Percentiles rank a stretch among this genome's conserved stretches.
Evolutionary conservation across 169 alveolate species (phyloP).

Genomic region (Plasmodium knowlesi): DNA sequence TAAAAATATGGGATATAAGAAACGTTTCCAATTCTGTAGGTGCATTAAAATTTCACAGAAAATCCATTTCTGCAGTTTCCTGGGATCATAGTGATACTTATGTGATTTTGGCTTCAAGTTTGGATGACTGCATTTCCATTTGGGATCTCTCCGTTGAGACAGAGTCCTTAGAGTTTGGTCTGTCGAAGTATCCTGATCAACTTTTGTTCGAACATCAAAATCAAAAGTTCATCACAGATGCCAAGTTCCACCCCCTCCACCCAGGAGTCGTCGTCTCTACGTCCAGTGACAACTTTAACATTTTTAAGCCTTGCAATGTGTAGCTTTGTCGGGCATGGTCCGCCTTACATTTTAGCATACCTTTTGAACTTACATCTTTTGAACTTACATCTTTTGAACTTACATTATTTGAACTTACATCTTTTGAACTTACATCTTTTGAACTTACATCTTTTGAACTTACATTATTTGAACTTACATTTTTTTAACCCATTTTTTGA

Average conservation of each 20-base stretch:
- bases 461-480: neutral
- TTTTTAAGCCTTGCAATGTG: constrained; percentile 80
- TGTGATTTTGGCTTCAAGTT: constrained; percentile 79
- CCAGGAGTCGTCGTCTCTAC: constrained; percentile 85
- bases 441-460: neutral
- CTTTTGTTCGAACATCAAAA: constrained; percentile 83
- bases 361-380: neutral
- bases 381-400: neutral
- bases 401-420: neutral
- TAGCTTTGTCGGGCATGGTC: neutral
- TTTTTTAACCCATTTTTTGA: neutral
- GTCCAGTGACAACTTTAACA: constrained; percentile 81
- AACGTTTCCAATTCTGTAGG: constrained; percentile 14
- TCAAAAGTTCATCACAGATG: constrained; percentile 84
- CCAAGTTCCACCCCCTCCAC: constrained; percentile 82
- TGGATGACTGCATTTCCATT: constrained; percentile 82
- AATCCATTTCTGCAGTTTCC: constrained; percentile 77
- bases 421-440: neutral
- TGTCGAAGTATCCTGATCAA: constrained; percentile 79
- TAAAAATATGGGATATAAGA: constrained; percentile 65
- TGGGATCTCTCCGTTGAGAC: constrained; percentile 86
- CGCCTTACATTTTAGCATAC: neutral
- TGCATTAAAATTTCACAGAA: constrained; percentile 17
- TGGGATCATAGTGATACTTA: constrained; percentile 84
- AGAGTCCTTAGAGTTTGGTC: constrained; percentile 48